These are phyloP conservation scores for Cryptosporidium felis DNA, from an alignment of 169 alveolate species.

Conservation along the genomic window DNA sequence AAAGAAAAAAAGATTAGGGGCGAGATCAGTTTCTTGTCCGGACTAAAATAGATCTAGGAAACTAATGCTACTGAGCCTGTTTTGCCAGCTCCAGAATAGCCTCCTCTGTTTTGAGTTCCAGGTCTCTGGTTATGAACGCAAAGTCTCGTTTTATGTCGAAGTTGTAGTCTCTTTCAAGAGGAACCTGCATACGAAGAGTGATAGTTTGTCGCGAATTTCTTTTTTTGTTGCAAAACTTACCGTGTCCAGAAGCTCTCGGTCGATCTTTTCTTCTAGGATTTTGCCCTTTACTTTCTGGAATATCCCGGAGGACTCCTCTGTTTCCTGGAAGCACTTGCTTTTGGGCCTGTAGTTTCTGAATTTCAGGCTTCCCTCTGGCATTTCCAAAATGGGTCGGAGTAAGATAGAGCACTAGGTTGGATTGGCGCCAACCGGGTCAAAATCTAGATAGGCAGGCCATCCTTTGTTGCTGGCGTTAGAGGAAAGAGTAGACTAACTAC, in stretches of 20 bases:
- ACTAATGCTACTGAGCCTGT: not conserved
- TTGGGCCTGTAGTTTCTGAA: slow-evolving; percentile 37
- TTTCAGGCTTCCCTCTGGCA: not conserved
- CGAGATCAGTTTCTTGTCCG: not conserved
- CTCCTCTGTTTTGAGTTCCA: slow-evolving; percentile 21
- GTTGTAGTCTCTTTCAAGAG: slow-evolving; percentile 53
- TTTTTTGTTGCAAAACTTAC: not conserved
- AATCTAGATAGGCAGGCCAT: slow-evolving; percentile 2
- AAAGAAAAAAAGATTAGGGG: not conserved
- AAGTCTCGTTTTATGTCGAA: slow-evolving; percentile 46
- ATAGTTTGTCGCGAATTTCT: not conserved
- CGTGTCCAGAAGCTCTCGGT: slow-evolving; percentile 5
- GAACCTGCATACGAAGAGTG: not conserved
- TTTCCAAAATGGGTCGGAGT: no score
- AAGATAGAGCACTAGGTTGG: no score
- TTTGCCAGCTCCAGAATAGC: slow-evolving; percentile 26
- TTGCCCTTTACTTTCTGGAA: slow-evolving; percentile 3
- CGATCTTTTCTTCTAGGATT: slow-evolving; percentile 31
- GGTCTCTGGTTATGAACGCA: slow-evolving; percentile 2
- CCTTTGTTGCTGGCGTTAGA: not conserved
- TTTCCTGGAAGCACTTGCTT: not conserved
- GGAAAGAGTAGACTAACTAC: not conserved
- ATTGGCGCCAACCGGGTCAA: not conserved
- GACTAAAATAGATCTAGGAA: no score
- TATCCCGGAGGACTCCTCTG: slow-evolving; percentile 5